Percentiles rank a stretch among this genome's conserved stretches.
Conservation (phyloP, 352 stramenopile genomes). For the Globisporangium irregulare region DNA sequence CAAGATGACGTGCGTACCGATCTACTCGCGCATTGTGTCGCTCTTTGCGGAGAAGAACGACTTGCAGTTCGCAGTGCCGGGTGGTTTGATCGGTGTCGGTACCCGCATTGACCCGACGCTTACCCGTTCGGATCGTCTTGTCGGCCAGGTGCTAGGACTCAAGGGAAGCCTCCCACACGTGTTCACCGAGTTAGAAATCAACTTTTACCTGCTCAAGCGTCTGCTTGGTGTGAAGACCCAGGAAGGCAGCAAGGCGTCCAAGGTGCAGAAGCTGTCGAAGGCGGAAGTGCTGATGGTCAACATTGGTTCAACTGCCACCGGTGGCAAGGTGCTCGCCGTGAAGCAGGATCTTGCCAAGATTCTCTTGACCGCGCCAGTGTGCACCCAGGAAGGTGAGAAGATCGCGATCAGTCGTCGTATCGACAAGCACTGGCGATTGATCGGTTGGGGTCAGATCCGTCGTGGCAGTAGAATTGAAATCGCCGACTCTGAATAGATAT, state of each 20-base stretch:
- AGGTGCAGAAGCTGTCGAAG: constrained; percentile 99
- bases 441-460: constrained; percentile 99
- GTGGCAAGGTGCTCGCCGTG: constrained; percentile 92
- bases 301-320: constrained; percentile 99
- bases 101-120: constrained; percentile 99
- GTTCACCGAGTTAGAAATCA: constrained; percentile 99
- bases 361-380: constrained; percentile 98
- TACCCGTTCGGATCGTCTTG: constrained; percentile 98
- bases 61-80: constrained; percentile 98
- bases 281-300: constrained; percentile 99
- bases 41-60: constrained; percentile 99
- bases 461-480: constrained; percentile 95
- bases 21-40: constrained; percentile 94
- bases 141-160: constrained; percentile 97
- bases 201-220: constrained; percentile 99
- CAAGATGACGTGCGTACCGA: constrained; percentile 93
- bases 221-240: constrained; percentile 99
- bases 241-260: constrained; percentile 98
- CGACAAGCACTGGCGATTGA: constrained; percentile 99
- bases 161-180: constrained; percentile 97
- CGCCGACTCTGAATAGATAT: constrained; percentile 82
- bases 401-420: constrained; percentile 99
- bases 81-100: constrained; percentile 99
- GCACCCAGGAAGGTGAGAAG: constrained; percentile 99
- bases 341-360: constrained; percentile 99